Base-by-base conservation (phyloP, 176 grass and related monocot species). In the Hsuehochloa calcarea region DNA sequence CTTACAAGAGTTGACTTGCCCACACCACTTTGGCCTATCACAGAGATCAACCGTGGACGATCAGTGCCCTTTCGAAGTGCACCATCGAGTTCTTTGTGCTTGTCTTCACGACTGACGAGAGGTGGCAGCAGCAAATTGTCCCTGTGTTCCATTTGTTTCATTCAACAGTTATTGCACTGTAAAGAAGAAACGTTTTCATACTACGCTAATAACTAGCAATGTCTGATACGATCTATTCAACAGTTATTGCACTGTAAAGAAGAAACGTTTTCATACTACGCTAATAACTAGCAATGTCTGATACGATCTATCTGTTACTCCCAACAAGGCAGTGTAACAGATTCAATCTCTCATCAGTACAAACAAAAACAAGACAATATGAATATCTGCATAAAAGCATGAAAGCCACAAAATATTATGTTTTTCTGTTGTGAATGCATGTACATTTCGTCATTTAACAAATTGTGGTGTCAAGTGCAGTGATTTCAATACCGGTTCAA, bases 1-100 rank as follows among this genome's bases (percentile, higher is more conserved):
- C 79, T 69, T 2, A 81, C 79, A 12, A 81, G 35, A 81, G 79
- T 79, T 34, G 77, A 34, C 77, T 79, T 79, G 60, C 77, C 59
- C 3, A 65, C 60, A 1, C 77, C 77, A 79, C 77, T 65, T 47
- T 29, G 23, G 5, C 77, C 77, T 3, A 6, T 34, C 16, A 79
- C 39, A 49, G 60, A 79, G 40, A 79, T 79, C 22, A 77, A 55
- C 5, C 6, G 2, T 76, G 52, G 34, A 41, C 3, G 34, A 25
- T 13, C 35, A 58, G 10, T 59, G 0, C 22, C 17, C n/a, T 13
- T 35, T 13, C 72, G 50, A 35, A 75, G 72, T n/a, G 50, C 50
- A 56, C 0, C 10, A 20, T 59, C 34, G 12, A 76, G 35, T 8
- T 76, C 20, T 59, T 31, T 40, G 11, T n/a, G 74, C 35, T 59